Conservation (phyloP, 2,329 filamentous ascomycete species). For the Juglanconis sp. region DNA sequence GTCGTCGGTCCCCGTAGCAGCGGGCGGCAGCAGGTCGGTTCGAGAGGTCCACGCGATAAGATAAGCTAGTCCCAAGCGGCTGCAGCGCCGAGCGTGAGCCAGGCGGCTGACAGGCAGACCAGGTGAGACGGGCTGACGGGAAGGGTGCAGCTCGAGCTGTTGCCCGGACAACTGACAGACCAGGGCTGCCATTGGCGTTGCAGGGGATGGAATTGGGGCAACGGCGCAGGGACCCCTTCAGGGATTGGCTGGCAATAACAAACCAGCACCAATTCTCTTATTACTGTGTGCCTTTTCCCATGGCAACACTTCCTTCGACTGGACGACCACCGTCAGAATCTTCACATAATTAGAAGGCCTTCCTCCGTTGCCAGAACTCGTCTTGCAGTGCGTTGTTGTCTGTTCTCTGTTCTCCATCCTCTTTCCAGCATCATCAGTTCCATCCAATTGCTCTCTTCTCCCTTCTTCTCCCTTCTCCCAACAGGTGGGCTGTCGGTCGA, state of each 20-base stretch:
- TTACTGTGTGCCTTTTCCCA: neutral
- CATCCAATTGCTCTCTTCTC: neutral
- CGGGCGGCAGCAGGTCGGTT: no score
- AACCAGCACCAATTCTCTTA: slow-evolving; percentile 5
- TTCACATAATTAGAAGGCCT: neutral
- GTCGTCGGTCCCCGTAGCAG: neutral
- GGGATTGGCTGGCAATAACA: slow-evolving; percentile 12
- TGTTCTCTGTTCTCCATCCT: neutral
- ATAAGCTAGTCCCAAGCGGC: neutral
- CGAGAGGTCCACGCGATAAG: no score
- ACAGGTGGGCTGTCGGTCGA: neutral
- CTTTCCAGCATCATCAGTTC: neutral
- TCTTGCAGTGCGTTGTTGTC: neutral
- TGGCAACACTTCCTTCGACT: neutral
- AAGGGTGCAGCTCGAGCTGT: neutral
- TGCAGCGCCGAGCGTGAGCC: neutral
- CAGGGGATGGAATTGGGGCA: neutral
- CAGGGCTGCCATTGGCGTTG: slow-evolving; percentile 9
- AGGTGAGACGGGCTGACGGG: neutral
- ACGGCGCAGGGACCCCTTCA: neutral
- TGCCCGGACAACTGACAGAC: slow-evolving; percentile 2
- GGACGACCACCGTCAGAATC: neutral
- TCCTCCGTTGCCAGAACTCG: neutral
- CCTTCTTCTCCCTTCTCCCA: neutral
- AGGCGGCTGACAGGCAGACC: neutral